Conservation (phyloP, 371 early-diverging fungal species). For the Umbelopsis sp. region DNA sequence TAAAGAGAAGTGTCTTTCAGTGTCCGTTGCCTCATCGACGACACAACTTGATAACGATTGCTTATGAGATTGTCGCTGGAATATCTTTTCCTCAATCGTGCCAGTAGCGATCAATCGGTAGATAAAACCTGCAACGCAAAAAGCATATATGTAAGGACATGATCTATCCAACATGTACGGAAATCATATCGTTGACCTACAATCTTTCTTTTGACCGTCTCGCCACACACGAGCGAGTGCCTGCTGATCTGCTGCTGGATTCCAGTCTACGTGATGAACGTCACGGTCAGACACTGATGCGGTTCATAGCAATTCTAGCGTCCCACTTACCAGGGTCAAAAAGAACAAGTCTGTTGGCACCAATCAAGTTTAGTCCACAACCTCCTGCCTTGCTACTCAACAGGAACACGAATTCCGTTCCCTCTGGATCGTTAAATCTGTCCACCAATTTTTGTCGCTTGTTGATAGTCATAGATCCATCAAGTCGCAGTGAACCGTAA, state of each 20-base stretch:
- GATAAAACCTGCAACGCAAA: constrained; percentile 70
- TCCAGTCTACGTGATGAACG: constrained; percentile 64
- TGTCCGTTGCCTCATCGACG: constrained; percentile 90
- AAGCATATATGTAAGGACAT: too few species aligned
- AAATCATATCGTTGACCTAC: constrained; percentile 33
- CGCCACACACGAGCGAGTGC: constrained; percentile 97
- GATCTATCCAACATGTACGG: constrained; percentile 11
- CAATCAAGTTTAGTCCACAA: constrained; percentile 96
- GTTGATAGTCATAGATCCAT: constrained; percentile 89
- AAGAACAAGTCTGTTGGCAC: constrained; percentile 93
- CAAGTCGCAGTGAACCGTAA: constrained; percentile 84
- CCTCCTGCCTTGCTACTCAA: constrained; percentile 98
- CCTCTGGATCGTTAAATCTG: constrained; percentile 90
- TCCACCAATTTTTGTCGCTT: constrained; percentile 95
- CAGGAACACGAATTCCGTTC: constrained; percentile 88
- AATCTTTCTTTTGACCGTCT: constrained; percentile 95
- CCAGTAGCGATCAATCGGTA: constrained; percentile 96
- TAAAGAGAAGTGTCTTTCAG: constrained; percentile 91
- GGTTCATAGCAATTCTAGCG: background rate
- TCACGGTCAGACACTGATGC: background rate
- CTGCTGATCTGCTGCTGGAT: constrained; percentile 82
- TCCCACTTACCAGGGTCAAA: constrained; percentile 79
- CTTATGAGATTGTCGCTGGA: constrained; percentile 92
- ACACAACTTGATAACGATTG: constrained; percentile 91
- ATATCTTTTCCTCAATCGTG: constrained; percentile 98